Base-by-base conservation (phyloP, 768 basidiomycete species). In the Rhizopogon roseolus region DNA sequence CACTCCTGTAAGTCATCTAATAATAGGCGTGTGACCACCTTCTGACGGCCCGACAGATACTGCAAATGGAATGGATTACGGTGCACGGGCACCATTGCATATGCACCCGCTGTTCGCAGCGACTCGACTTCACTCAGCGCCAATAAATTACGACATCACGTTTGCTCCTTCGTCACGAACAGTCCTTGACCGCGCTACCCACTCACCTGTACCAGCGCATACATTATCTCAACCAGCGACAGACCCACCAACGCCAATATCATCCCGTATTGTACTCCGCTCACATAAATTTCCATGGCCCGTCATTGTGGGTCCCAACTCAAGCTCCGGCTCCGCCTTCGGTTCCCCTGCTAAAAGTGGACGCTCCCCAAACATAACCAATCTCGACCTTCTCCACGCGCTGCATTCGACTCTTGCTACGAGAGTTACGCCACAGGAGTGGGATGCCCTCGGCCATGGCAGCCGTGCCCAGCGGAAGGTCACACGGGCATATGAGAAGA, bases 61-160 rank as follows among this genome's bases (percentile, higher is more conserved):
- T 36, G 41, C 56, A 27, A 65, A 64, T 49, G 64, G 63, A 41
- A 45, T 57, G 49, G 71, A 69, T 32, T 56, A 63, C 52, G 56
- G 57, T 14, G 60, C 56, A 2, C 61, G 60, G 22, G 62, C 69
- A 58, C 60, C 75, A 39, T 62, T 81, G 25, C 77, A 81, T 61
- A 81, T 86, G 78, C 85, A 86, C 60, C 85, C 85, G 5, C 67
- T 86, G 0, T 74, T 86, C 46, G 81, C 84, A 3, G 74, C 76
- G 49, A 79, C 78, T 27, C 76, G 77, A 40, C 69, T 79, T 16
- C 79, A 81, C 55, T 76, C 72, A 54, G 81, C 85, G 2, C 84
- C 85, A 29, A 82, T 87, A 52, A 78, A 78, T 29, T 86, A 81
- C 65, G 81, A 87, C 61, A 66, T 82, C 17, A 71, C 69, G 1